phyloP scores from a whole-genome alignment of 768 basidiomycete species.

The Phlebiopsis gigantea region DNA sequence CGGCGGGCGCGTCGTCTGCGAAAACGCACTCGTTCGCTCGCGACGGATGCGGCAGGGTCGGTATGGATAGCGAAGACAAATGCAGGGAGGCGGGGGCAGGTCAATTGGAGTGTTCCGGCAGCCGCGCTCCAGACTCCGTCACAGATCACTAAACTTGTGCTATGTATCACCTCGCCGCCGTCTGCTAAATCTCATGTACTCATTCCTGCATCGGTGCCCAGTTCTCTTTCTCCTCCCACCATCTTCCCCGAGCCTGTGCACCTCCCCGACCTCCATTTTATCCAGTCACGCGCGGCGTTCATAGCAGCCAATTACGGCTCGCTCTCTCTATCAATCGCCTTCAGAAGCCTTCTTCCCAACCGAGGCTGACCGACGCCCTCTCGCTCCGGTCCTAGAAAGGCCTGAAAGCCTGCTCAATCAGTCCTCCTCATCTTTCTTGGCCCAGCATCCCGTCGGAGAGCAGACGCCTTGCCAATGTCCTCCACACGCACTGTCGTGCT shows the following conservation, averaged over 20 bases:
- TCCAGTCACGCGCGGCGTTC: background rate
- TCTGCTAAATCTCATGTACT: background rate
- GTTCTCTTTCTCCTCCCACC: background rate
- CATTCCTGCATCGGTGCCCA: background rate
- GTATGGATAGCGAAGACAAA: background rate
- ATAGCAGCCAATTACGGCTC: conserved; percentile 1
- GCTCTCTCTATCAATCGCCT: background rate
- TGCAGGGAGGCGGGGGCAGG: background rate
- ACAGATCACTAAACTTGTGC: background rate
- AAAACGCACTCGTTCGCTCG: too few relatives aligned
- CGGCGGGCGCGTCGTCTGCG: too few relatives aligned
- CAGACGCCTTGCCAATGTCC: background rate
- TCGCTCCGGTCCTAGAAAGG: conserved; percentile 9
- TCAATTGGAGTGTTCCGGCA: conserved; percentile 6
- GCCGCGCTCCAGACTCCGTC: conserved; percentile 10
- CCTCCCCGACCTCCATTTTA: background rate
- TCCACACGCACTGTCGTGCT: conserved; percentile 3
- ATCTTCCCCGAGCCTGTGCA: background rate
- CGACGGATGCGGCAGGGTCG: background rate
- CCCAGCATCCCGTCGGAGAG: background rate
- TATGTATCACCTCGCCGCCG: conserved; percentile 1
- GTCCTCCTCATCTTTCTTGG: background rate
- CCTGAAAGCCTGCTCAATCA: background rate
- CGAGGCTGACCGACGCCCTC: background rate
- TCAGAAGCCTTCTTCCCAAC: background rate